Percentiles rank a stretch among this genome's conserved stretches.
Conservation (phyloP, 192 early-diverging fungal genomes). For the Gryganskiella cystojenkinii region DNA sequence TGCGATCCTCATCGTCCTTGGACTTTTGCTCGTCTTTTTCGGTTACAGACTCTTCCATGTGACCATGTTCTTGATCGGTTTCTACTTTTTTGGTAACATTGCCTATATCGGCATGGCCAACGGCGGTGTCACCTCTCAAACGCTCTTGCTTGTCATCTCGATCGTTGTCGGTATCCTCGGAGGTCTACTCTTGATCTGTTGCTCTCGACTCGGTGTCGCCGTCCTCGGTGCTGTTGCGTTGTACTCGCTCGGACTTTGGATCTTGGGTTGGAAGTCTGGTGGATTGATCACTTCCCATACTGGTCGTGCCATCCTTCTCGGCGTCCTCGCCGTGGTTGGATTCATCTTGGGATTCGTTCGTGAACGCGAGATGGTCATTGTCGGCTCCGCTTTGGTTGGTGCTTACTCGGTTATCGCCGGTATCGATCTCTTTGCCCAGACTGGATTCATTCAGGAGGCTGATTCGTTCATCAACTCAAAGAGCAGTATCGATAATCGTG, state of each 20-base stretch:
- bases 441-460: slow-evolving; percentile 44
- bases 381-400: slow-evolving; percentile 48
- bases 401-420: slow-evolving; percentile 54
- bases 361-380: slow-evolving; percentile 30
- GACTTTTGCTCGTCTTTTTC: slow-evolving; percentile 44
- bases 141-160: slow-evolving; percentile 52
- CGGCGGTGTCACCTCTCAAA: slow-evolving; percentile 51
- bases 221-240: slow-evolving; percentile 48
- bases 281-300: slow-evolving; percentile 36
- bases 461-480: slow-evolving; percentile 51
- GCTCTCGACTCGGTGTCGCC: slow-evolving; percentile 47
- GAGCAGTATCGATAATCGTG: slow-evolving; percentile 22
- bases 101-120: slow-evolving; percentile 56
- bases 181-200: slow-evolving; percentile 44
- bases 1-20: slow-evolving; percentile 39
- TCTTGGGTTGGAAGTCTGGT: slow-evolving; percentile 56
- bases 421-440: slow-evolving; percentile 54
- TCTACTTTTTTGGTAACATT: slow-evolving; percentile 51
- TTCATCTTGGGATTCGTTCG: slow-evolving; percentile 47
- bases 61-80: slow-evolving; percentile 45
- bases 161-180: slow-evolving; percentile 45
- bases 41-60: slow-evolving; percentile 29
- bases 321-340: slow-evolving; percentile 40
- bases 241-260: slow-evolving; percentile 55
- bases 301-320: slow-evolving; percentile 53